Percentiles rank a stretch among this genome's conserved stretches.
phyloP scores from a whole-genome alignment of 2,329 filamentous ascomycete genomes.

The Myrmaecium sp. region DNA sequence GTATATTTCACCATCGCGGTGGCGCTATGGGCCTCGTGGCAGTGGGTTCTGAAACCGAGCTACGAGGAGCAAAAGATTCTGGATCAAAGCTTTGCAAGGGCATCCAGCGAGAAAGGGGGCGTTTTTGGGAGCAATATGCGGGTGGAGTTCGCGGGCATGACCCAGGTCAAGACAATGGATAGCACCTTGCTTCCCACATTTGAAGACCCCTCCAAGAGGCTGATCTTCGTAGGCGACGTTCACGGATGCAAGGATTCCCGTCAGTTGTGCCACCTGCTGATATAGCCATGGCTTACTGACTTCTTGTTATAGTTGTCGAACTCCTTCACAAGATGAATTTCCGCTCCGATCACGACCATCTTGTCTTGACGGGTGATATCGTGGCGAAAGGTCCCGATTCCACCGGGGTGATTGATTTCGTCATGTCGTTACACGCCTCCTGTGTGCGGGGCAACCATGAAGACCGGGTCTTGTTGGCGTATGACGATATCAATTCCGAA shows the following conservation, averaged over 20 bases:
- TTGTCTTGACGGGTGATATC: constrained; percentile 23
- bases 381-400: constrained; percentile 79
- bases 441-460: constrained; percentile 89
- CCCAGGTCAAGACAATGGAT: constrained; percentile 34
- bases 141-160: constrained; percentile 32
- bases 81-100: constrained; percentile 16
- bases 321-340: constrained; percentile 54
- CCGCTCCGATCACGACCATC: constrained; percentile 35
- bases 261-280: constrained; percentile 12
- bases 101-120: constrained; percentile 8
- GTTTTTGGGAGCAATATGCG: constrained; percentile 30
- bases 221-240: constrained; percentile 80
- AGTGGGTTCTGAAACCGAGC: constrained; percentile 18
- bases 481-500: constrained; percentile 24
- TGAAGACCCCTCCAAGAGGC: constrained; percentile 30
- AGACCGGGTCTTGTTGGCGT: constrained; percentile 60
- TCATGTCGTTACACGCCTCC: constrained; percentile 56
- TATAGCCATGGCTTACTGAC: neutral
- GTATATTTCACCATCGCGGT: constrained; percentile 14
- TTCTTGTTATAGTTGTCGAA: constrained; percentile 22
- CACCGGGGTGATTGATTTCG: constrained; percentile 55
- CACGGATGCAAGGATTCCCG: constrained; percentile 68
- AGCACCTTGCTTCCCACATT: constrained; percentile 26
- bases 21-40: constrained; percentile 19
- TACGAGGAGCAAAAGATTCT: constrained; percentile 18